phyloP scores from a whole-genome alignment of 768 basidiomycete species.

The Tricholoma bakamatsutake region DNA sequence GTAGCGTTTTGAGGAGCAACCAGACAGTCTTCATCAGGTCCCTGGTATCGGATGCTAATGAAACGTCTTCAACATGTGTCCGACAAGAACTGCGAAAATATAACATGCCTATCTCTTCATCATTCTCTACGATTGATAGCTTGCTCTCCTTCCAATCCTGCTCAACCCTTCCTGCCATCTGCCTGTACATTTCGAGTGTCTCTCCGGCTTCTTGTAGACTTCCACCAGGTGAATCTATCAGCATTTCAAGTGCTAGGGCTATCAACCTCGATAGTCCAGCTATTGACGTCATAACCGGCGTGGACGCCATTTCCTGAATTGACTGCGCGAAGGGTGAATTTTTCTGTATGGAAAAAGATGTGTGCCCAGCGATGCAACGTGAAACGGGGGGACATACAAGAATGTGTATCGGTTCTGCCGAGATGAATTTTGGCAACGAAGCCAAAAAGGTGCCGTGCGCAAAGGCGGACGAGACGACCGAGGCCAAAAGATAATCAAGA shows the following conservation, averaged over 20 bases:
- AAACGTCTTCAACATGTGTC: not conserved
- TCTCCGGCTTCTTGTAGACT: slow-evolving; percentile 20
- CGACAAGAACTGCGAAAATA: not conserved
- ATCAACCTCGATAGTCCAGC: slow-evolving; percentile 35
- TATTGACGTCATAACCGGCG: slow-evolving; percentile 31
- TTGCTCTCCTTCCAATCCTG: slow-evolving; percentile 40
- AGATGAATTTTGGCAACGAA: slow-evolving; percentile 28
- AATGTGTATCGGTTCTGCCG: slow-evolving; percentile 25
- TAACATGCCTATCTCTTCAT: slow-evolving; percentile 27
- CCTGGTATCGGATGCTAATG: slow-evolving; percentile 37
- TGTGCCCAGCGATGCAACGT: not conserved
- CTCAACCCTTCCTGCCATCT: slow-evolving; percentile 39
- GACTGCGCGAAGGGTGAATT: slow-evolving; percentile 28
- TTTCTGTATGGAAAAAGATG: slow-evolving; percentile 6
- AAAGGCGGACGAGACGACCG: slow-evolving; percentile 52
- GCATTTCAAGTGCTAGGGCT: slow-evolving; percentile 27
- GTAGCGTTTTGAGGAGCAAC: slow-evolving; percentile 64
- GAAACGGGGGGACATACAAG: slow-evolving; percentile 17
- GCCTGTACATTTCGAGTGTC: slow-evolving; percentile 26
- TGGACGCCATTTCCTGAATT: slow-evolving; percentile 27
- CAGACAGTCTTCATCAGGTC: slow-evolving; percentile 49
- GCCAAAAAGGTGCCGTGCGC: slow-evolving; percentile 50
- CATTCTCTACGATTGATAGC: slow-evolving; percentile 26
- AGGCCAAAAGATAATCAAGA: slow-evolving; percentile 27
- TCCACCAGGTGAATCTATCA: slow-evolving; percentile 29